Base-by-base conservation (phyloP, 352 stramenopile genomes). In the Paralagenidium karlingii region DNA sequence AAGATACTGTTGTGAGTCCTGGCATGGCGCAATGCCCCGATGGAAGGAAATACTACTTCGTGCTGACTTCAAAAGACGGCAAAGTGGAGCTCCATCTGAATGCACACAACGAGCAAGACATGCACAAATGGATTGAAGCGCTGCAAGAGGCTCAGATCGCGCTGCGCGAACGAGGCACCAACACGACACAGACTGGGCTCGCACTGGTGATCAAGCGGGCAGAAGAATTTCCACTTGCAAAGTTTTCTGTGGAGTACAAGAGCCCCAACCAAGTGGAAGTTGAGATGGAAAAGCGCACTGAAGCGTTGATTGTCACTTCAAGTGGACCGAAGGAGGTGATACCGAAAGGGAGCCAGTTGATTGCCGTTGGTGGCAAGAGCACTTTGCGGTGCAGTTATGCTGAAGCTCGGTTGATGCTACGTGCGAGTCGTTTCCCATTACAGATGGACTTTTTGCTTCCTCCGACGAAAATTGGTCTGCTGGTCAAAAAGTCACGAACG, bases 31-130 rank as follows among this genome's bases (percentile, higher is more conserved):
- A 85, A 37, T 82, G 68, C 29, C 68, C 75, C 6, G 79, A 92
- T 34, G 76, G 76, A 16, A 69, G 75, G 11, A 73, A 76, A 26
- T 82, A 83, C 48, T 92, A 92, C 45, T 92, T 92, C 44, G 71
- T 92, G 16, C 49, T 92, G 20, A 84, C 70, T 11, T 82, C 73
- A 24, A 81, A 75, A 34, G 74, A 85, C 36, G 63, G 69, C 37
- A 86, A 78, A 38, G 84, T 84, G 29, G 76, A 92, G 45, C 82
- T 92, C 59, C 78, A 91, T 34, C n/a, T n/a, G n/a, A 88, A 81
- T 19, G 79, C 79, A 11, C 62, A 77, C 27, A 87, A 76, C 24
- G 76, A 92, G 28, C 64, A 60, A 20, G 71, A 68, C n/a, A 92
- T 92, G 79, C 76, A 86, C 24, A 54, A 69, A 20, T 92, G 79